Evolutionary conservation across 1,284 basidiomycete species (phyloP), one percentile per base, ranked within the genome.

Genomic region (Microbotryum saponariae): DNA sequence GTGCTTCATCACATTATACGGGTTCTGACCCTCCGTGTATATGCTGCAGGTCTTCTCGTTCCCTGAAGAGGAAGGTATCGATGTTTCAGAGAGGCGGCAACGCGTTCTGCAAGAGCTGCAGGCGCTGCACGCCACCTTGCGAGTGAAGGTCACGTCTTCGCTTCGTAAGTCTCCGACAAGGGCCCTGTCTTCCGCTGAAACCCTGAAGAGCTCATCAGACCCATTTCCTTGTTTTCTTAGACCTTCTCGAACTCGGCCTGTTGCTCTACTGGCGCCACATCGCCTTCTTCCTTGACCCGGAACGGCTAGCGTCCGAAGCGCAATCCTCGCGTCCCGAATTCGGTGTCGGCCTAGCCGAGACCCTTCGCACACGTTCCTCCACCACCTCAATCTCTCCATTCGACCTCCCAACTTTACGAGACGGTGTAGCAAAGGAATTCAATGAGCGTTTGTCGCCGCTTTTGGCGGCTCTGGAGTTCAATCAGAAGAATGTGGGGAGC

Each of bases 221-320:
- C n/a, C 16, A n/a, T 12, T 3, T 4, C 14, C 8, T 23, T 16
- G 20, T 37, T 37, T 16, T 12, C 27, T 21, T 54, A 66, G 66
- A 65, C 31, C 53, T 66, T 33, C 53, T 70, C 64, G 59, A 63
- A n/a, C 48, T 66, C 37, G 45, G 90, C 8, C 78, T 96, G 8
- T 79, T 96, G 7, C 79, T 96, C 29, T 79, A 91, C 14, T 93
- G 89, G 86, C 81, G 91, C 42, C 92, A 97, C 73, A 73, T 93
- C 46, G 80, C 83, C 21, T 78, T 77, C 70, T 81, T 77, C 73
- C 75, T 78, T 58, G 74, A 74, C 56, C 54, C 60, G 2, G 65
- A 66, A 20, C 62, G 62, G 25, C 14, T 33, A 7, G 51, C 51
- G 7, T 33, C 25, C 18, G 51, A 53, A 23, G 61, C 49, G 12